Evolutionary conservation across 306 rosid genomes (phyloP).

Genomic region (Vigna unguiculata): DNA sequence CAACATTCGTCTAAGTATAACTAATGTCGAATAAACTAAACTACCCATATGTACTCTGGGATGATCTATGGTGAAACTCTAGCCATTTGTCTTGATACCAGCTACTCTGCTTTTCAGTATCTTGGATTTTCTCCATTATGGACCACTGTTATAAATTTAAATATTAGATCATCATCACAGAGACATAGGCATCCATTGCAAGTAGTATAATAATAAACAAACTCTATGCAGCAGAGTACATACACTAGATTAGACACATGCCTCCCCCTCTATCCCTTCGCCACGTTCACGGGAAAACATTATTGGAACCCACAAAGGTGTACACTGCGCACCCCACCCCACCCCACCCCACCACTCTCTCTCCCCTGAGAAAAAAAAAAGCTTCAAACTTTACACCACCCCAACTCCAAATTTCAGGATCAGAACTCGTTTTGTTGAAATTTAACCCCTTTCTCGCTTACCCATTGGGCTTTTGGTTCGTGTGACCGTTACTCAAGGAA

Average conservation of each 20-base stretch:
- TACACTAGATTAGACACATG: slow-evolving; percentile 38
- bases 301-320: slow-evolving; percentile 50
- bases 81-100: background rate
- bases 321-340: slow-evolving; percentile 51
- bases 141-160: slow-evolving; percentile 37
- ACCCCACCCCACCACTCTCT: slow-evolving; percentile 8
- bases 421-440: slow-evolving; percentile 16
- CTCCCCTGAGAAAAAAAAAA: background rate
- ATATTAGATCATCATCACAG: background rate
- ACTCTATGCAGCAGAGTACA: background rate
- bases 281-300: slow-evolving; percentile 47
- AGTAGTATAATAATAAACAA: slow-evolving; percentile 11
- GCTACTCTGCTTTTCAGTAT: background rate
- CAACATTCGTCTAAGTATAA: background rate
- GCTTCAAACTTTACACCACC: slow-evolving; percentile 35
- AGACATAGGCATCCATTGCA: background rate
- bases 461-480: slow-evolving; percentile 17
- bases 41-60: background rate
- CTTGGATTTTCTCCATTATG: slow-evolving; percentile 38
- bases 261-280: slow-evolving; percentile 46
- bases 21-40: background rate
- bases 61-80: background rate
- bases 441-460: background rate
- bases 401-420: slow-evolving; percentile 14
- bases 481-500: background rate